Evolutionary conservation across 768 basidiomycete genomes (phyloP).

Genomic region (Hericium alpestre): DNA sequence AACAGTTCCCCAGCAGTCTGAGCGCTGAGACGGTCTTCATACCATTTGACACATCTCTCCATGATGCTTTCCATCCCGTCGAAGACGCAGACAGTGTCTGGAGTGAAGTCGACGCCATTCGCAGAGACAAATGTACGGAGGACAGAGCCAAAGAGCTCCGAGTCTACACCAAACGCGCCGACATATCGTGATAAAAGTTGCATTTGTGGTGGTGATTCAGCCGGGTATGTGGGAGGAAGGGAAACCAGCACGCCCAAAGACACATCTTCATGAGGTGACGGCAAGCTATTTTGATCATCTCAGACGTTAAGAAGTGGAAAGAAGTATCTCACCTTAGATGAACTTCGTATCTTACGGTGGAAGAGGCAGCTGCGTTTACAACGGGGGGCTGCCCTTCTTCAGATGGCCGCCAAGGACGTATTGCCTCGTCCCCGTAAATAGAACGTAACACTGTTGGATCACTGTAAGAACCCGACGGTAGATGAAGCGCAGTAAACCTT

Average conservation of each 20-base stretch:
- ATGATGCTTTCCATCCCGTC: slow-evolving; percentile 74
- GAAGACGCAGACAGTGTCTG: slow-evolving; percentile 72
- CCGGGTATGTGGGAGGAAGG: slow-evolving; percentile 47
- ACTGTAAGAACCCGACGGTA: not conserved
- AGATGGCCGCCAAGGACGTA: slow-evolving; percentile 47
- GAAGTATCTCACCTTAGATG: slow-evolving; percentile 43
- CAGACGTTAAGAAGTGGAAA: not conserved
- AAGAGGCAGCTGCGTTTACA: slow-evolving; percentile 11
- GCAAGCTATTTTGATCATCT: slow-evolving; percentile 25
- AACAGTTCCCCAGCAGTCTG: slow-evolving; percentile 45
- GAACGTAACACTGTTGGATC: slow-evolving; percentile 54
- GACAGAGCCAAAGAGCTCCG: slow-evolving; percentile 64
- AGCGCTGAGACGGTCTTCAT: slow-evolving; percentile 48
- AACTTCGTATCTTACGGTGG: slow-evolving; percentile 54
- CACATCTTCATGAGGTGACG: slow-evolving; percentile 33
- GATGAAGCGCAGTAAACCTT: not conserved
- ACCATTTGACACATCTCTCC: slow-evolving; percentile 61
- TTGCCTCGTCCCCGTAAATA: slow-evolving; percentile 64
- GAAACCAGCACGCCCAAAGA: slow-evolving; percentile 30
- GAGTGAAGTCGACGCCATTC: slow-evolving; percentile 66
- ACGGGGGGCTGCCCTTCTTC: slow-evolving; percentile 6
- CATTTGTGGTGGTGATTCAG: slow-evolving; percentile 61
- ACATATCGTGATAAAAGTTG: slow-evolving; percentile 80
- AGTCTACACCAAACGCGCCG: slow-evolving; percentile 66
- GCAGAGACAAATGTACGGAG: slow-evolving; percentile 73